Conservation (phyloP, 768 basidiomycete genomes). For the Boletus vermiculosoides region DNA sequence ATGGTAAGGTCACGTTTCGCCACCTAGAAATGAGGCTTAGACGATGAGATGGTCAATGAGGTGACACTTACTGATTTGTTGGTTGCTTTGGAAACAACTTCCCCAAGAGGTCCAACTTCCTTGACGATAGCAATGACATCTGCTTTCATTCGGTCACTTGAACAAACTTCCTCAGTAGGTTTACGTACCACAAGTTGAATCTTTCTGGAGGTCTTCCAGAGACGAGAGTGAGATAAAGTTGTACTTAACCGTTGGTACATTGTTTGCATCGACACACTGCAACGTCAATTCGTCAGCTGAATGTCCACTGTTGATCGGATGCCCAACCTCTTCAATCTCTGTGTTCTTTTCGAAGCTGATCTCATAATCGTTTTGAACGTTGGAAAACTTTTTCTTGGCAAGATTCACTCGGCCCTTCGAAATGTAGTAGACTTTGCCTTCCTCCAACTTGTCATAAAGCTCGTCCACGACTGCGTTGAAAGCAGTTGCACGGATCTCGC, state of each 20-base stretch:
- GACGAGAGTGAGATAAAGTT: constrained; percentile 68
- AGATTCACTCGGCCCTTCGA: constrained; percentile 90
- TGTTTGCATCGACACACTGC: constrained; percentile 76
- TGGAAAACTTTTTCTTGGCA: constrained; percentile 96
- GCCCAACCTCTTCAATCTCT: constrained; percentile 76
- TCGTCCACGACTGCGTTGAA: constrained; percentile 87
- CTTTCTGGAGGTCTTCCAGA: constrained; percentile 67
- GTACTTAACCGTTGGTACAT: constrained; percentile 82
- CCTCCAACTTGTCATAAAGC: constrained; percentile 80
- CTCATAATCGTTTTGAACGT: constrained; percentile 90
- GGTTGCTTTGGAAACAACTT: constrained; percentile 75
- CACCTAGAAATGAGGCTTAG: constrained; percentile 46
- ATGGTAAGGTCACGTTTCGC: constrained; percentile 87
- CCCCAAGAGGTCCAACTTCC: constrained; percentile 63
- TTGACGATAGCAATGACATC: constrained; percentile 89
- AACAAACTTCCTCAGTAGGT: neutral
- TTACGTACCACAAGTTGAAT: constrained; percentile 74
- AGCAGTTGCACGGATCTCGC: constrained; percentile 86
- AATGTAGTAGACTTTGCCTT: constrained; percentile 90
- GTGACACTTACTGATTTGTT: constrained; percentile 48
- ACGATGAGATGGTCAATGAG: neutral
- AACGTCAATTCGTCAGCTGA: constrained; percentile 5
- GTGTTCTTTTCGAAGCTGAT: constrained; percentile 81
- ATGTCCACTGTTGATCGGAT: neutral
- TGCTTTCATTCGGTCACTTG: constrained; percentile 28